Conservation (phyloP, 768 basidiomycete genomes). For the Leccinum uliginosum region DNA sequence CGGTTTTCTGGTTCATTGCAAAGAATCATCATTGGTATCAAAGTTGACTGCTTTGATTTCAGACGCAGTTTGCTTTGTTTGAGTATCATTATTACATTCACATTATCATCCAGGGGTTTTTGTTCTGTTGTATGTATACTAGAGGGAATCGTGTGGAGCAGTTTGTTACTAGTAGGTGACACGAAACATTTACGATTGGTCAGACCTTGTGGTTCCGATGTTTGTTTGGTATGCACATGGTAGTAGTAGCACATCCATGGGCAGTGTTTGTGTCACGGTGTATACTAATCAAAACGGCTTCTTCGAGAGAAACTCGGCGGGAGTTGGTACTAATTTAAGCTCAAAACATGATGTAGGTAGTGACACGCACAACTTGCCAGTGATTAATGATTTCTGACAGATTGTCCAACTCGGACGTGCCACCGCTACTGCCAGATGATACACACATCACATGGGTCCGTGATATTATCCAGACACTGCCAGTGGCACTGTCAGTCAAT, state of each 20-base stretch:
- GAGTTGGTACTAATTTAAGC: neutral
- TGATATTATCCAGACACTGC: neutral
- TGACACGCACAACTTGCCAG: too few species aligned
- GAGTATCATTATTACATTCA: slow-evolving; percentile 20
- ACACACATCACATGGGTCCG: neutral
- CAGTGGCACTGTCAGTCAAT: neutral
- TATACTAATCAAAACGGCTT: neutral
- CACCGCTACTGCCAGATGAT: neutral
- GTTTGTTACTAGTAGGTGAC: too few species aligned
- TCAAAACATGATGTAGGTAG: neutral
- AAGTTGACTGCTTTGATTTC: slow-evolving; percentile 27
- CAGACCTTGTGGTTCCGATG: neutral
- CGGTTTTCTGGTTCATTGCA: slow-evolving; percentile 55
- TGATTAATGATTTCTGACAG: neutral
- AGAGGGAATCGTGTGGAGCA: neutral
- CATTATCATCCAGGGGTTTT: neutral
- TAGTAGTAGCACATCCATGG: neutral
- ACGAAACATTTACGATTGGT: neutral
- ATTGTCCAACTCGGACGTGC: neutral
- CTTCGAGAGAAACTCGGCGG: neutral
- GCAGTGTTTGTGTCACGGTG: neutral
- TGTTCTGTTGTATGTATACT: neutral
- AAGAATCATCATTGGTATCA: slow-evolving; percentile 64
- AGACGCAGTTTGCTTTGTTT: neutral
- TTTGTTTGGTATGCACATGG: neutral